Conservation (phyloP, 805 yeast species). For the Wickerhamiella kurtzmanii region DNA sequence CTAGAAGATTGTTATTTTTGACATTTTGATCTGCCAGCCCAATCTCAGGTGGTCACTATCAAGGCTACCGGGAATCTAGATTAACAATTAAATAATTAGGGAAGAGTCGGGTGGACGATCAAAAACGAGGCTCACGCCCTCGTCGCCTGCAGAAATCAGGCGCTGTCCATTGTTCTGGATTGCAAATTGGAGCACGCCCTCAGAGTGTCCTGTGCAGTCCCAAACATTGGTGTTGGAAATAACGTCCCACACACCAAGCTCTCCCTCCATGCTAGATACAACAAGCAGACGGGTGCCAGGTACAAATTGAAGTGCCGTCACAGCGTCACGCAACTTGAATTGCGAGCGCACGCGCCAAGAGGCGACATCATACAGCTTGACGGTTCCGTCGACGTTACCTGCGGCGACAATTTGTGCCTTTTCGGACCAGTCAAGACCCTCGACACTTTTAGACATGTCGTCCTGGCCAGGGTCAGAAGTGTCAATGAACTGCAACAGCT, state of each 20-base stretch:
- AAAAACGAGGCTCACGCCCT: constrained; percentile 77
- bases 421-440: constrained; percentile 72
- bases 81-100: too few relatives aligned
- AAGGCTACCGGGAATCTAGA: too few relatives aligned
- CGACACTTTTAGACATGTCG: constrained; percentile 49
- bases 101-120: constrained; percentile 4
- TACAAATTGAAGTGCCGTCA: constrained; percentile 65
- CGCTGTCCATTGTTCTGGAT: constrained; percentile 51
- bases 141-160: constrained; percentile 89
- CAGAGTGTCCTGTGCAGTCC: constrained; percentile 81
- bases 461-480: constrained; percentile 29
- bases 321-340: constrained; percentile 61
- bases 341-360: constrained; percentile 77
- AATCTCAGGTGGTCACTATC: too few relatives aligned
- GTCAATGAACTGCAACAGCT: constrained; percentile 50
- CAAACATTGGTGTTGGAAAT: constrained; percentile 69
- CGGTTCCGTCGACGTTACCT: constrained; percentile 80
- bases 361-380: constrained; percentile 67
- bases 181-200: constrained; percentile 84
- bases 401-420: constrained; percentile 55
- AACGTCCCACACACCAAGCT: constrained; percentile 74
- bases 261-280: constrained; percentile 75
- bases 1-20: too few relatives aligned
- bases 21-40: too few relatives aligned
- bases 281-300: constrained; percentile 34